phyloP scores from a whole-genome alignment of 2,329 filamentous ascomycete genomes.

The Hymenoscyphus linearis region DNA sequence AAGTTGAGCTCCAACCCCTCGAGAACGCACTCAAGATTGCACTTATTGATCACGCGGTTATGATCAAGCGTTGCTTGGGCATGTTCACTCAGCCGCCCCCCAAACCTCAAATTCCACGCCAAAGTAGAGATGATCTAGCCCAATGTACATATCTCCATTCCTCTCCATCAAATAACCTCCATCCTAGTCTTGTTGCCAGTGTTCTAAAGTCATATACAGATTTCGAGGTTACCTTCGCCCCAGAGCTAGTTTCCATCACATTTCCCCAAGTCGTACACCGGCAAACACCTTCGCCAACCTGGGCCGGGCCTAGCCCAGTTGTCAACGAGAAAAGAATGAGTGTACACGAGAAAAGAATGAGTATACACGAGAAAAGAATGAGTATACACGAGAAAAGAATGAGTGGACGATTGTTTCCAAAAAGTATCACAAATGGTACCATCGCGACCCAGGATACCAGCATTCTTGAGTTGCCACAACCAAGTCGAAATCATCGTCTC shows the following conservation, averaged over 20 bases:
- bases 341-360: constrained; percentile 3
- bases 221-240: constrained; percentile 58
- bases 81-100: constrained; percentile 54
- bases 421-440: constrained; percentile 22
- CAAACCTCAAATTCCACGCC: constrained; percentile 51
- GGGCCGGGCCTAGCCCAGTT: constrained; percentile 21
- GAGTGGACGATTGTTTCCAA: constrained; percentile 7
- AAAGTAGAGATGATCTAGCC: constrained; percentile 54
- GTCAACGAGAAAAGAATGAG: constrained; percentile 8
- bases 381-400: constrained; percentile 5
- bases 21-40: constrained; percentile 80
- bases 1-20: constrained; percentile 50
- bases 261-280: constrained; percentile 43
- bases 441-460: constrained; percentile 22
- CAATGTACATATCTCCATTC: constrained; percentile 43
- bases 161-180: constrained; percentile 6
- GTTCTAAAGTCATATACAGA: constrained; percentile 36
- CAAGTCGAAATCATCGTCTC: constrained; percentile 13
- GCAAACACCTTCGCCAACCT: constrained; percentile 37
- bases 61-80: constrained; percentile 75
- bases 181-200: constrained; percentile 5
- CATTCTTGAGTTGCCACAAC: constrained; percentile 21
- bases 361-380: constrained; percentile 3
- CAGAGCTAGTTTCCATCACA: constrained; percentile 59
- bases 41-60: constrained; percentile 81